Conservation (phyloP, 2,329 filamentous ascomycete genomes). For the Eutypa lata region DNA sequence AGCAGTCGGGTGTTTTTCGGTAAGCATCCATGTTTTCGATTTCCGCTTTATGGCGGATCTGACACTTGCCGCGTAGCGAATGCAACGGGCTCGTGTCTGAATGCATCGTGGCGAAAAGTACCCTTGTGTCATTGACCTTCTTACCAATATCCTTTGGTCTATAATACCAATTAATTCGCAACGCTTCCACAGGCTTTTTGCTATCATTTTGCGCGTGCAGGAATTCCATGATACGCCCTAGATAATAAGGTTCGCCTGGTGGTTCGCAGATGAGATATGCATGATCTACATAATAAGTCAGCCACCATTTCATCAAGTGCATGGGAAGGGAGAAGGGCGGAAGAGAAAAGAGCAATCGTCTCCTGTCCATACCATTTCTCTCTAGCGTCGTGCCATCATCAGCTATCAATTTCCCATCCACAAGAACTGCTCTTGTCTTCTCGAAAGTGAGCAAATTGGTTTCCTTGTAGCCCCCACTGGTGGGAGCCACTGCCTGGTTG, state of each 20-base stretch:
- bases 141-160: conserved; percentile 93
- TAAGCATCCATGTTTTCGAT: conserved; percentile 80
- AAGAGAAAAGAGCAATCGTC: background rate
- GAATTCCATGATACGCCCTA: conserved; percentile 98
- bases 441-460: conserved; percentile 91
- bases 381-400: conserved; percentile 85
- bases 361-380: conserved; percentile 71
- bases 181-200: conserved; percentile 71
- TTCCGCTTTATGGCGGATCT: conserved; percentile 83
- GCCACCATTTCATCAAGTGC: conserved; percentile 24
- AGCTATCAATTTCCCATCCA: conserved; percentile 75
- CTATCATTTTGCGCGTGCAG: conserved; percentile 75
- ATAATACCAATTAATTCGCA: conserved; percentile 98
- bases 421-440: conserved; percentile 63
- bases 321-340: background rate
- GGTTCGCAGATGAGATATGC: conserved; percentile 97
- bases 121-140: conserved; percentile 83
- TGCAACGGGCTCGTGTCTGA: conserved; percentile 93
- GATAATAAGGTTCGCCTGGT: conserved; percentile 94
- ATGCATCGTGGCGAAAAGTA: conserved; percentile 97
- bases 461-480: conserved; percentile 47
- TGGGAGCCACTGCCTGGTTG: conserved; percentile 12
- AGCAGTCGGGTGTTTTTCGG: conserved; percentile 79
- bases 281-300: conserved; percentile 52
- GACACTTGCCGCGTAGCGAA: conserved; percentile 88